phyloP scores from a whole-genome alignment of 257 asterid genomes.

The Solanum tacnaense region DNA sequence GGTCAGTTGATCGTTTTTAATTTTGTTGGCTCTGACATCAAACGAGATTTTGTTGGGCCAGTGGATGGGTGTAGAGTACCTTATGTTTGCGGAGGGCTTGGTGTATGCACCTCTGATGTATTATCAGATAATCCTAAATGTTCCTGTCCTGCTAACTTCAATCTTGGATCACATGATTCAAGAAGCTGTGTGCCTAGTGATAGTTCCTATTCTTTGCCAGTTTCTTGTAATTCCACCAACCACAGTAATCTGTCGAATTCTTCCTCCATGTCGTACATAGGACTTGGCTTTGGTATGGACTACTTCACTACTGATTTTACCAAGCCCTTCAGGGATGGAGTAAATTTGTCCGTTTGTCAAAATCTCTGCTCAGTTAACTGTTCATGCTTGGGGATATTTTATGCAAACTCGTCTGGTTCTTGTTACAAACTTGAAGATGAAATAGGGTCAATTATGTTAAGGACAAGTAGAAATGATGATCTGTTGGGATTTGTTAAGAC shows the following conservation, averaged over 20 bases:
- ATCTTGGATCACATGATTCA: slow-evolving; percentile 10
- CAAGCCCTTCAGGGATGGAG: slow-evolving; percentile 23
- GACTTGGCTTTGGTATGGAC: slow-evolving; percentile 35
- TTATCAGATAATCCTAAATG: slow-evolving; percentile 28
- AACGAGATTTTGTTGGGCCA: slow-evolving; percentile 21
- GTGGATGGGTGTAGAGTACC: slow-evolving; percentile 4
- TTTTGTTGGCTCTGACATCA: slow-evolving; percentile 15
- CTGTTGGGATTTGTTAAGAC: slow-evolving; percentile 41
- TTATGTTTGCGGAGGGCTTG: slow-evolving; percentile 2
- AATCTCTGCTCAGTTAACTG: slow-evolving; percentile 51
- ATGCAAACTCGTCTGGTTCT: slow-evolving; percentile 39
- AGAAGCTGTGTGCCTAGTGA: slow-evolving; percentile 36
- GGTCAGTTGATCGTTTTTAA: slow-evolving; percentile 48
- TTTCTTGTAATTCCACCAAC: slow-evolving; percentile 34
- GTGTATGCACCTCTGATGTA: slow-evolving; percentile 11
- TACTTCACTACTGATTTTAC: slow-evolving; percentile 56
- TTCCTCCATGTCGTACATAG: slow-evolving; percentile 23
- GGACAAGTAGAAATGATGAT: slow-evolving; percentile 3
- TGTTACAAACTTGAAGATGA: slow-evolving; percentile 41
- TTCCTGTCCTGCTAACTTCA: slow-evolving; percentile 44
- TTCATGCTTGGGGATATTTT: slow-evolving; percentile 57
- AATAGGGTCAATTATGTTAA: slow-evolving; percentile 47
- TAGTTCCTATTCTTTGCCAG: slow-evolving; percentile 29
- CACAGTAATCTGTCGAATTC: neutral
- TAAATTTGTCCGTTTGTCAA: slow-evolving; percentile 38